Percentiles rank a stretch among this genome's conserved stretches.
Evolutionary conservation across 768 basidiomycete species (phyloP).

Genomic region (Trametes meyenii): DNA sequence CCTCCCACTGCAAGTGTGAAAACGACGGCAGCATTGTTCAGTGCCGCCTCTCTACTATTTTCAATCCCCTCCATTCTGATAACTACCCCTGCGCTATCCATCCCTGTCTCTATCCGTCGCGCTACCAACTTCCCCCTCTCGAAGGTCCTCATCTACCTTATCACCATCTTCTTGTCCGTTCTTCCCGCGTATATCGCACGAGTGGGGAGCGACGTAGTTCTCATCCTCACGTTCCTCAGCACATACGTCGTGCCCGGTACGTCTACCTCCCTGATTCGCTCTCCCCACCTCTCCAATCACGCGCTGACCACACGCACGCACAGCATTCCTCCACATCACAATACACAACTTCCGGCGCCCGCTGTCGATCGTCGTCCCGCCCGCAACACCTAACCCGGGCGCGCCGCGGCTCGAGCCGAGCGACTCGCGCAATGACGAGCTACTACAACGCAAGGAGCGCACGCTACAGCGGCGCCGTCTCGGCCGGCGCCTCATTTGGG

Average conservation of each 20-base stretch:
- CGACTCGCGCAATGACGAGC: constrained; percentile 56
- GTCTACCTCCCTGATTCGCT: constrained; percentile 11
- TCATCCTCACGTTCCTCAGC: constrained; percentile 54
- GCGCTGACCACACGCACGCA: not conserved
- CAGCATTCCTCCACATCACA: constrained; percentile 76
- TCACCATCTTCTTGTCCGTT: constrained; percentile 49
- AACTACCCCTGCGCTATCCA: constrained; percentile 54
- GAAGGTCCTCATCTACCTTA: constrained; percentile 43
- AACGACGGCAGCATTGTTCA: constrained; percentile 45
- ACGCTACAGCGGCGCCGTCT: constrained; percentile 76
- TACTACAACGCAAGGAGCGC: constrained; percentile 85
- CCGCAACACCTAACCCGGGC: constrained; percentile 36
- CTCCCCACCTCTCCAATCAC: not conserved
- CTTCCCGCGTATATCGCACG: constrained; percentile 43
- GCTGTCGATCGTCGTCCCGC: constrained; percentile 79
- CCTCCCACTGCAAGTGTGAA: constrained; percentile 33
- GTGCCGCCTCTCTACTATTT: constrained; percentile 55
- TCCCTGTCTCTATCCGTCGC: constrained; percentile 47
- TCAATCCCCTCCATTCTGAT: constrained; percentile 62
- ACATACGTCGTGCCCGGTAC: constrained; percentile 68
- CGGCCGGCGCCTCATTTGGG: constrained; percentile 77
- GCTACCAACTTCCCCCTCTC: constrained; percentile 48
- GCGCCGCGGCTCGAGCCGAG: constrained; percentile 29
- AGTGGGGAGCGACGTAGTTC: constrained; percentile 49
- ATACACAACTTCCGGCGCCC: constrained; percentile 86